Conservation (phyloP, 176 grass and related monocot genomes). For the Cocos nucifera region DNA sequence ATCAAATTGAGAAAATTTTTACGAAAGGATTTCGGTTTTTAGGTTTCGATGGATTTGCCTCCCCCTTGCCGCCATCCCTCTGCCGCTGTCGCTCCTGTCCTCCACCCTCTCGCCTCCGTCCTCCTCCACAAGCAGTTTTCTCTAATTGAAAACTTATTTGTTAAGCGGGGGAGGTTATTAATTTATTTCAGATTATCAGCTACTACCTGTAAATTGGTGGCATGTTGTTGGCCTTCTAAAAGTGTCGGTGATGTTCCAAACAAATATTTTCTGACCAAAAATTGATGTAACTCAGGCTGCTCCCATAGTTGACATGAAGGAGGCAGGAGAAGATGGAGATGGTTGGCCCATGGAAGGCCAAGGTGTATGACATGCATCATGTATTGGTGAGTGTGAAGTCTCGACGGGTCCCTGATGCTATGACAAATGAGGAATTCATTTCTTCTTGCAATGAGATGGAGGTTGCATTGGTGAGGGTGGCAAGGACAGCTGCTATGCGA, state of each 20-base stretch:
- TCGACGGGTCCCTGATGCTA: constrained; percentile 65
- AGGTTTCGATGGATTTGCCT: too few relatives aligned
- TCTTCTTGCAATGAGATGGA: constrained; percentile 88
- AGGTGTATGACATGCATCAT: constrained; percentile 96
- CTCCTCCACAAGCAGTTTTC: too few relatives aligned
- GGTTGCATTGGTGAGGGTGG: constrained; percentile 97
- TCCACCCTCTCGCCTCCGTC: too few relatives aligned
- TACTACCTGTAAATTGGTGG: too few relatives aligned
- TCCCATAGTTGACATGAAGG: constrained; percentile 82
- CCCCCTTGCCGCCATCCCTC: too few relatives aligned
- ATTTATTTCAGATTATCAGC: too few relatives aligned
- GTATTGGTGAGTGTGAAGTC: constrained; percentile 92
- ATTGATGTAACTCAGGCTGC: constrained; percentile 91
- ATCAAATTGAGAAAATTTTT: too few relatives aligned
- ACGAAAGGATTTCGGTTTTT: too few relatives aligned
- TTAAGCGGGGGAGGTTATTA: too few relatives aligned
- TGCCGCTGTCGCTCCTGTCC: too few relatives aligned
- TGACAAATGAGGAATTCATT: constrained; percentile 89
- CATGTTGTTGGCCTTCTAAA: constrained; percentile 3
- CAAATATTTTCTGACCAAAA: constrained; percentile 82
- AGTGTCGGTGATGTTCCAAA: constrained; percentile 72
- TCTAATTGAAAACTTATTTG: too few relatives aligned
- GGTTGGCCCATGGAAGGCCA: constrained; percentile 77
- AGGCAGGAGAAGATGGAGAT: constrained; percentile 63
- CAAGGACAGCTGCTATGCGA: constrained; percentile 94